phyloP scores from a whole-genome alignment of 176 grass and related monocot species.

The Areca catechu region DNA sequence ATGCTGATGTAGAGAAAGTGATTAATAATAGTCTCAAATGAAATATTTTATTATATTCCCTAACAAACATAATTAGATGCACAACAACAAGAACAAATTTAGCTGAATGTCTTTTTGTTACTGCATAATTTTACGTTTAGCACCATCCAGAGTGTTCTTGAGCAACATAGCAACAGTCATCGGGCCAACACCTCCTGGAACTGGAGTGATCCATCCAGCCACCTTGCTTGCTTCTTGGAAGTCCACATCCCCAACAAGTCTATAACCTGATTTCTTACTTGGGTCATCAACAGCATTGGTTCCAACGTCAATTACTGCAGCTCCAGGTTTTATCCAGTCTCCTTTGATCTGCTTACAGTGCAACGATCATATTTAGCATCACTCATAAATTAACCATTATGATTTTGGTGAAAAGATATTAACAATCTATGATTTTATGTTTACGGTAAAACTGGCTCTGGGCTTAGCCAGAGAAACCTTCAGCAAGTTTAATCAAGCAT shows the following conservation, averaged over 20 bases:
- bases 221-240: slow-evolving; percentile 72
- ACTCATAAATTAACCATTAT: too few relatives aligned
- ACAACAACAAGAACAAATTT: too few relatives aligned
- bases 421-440: too few relatives aligned
- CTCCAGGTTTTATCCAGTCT: slow-evolving; percentile 90
- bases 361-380: too few relatives aligned
- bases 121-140: slow-evolving; percentile 31
- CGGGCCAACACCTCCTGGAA: slow-evolving; percentile 80
- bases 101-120: neutral
- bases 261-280: slow-evolving; percentile 63
- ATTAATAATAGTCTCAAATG: too few relatives aligned
- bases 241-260: slow-evolving; percentile 75
- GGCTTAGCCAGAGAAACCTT: too few relatives aligned
- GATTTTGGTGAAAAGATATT: too few relatives aligned
- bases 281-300: slow-evolving; percentile 76
- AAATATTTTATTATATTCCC: too few relatives aligned
- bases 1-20: too few relatives aligned
- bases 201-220: slow-evolving; percentile 71
- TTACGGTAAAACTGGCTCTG: too few relatives aligned
- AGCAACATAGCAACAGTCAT: slow-evolving; percentile 94
- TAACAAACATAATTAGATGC: too few relatives aligned
- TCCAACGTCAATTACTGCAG: slow-evolving; percentile 75
- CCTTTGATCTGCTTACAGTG: slow-evolving; percentile 60
- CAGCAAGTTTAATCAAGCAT: too few relatives aligned
- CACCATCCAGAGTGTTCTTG: slow-evolving; percentile 76